Base-by-base conservation (phyloP, 192 early-diverging fungal genomes). In the Entophlyctis luteolus region DNA sequence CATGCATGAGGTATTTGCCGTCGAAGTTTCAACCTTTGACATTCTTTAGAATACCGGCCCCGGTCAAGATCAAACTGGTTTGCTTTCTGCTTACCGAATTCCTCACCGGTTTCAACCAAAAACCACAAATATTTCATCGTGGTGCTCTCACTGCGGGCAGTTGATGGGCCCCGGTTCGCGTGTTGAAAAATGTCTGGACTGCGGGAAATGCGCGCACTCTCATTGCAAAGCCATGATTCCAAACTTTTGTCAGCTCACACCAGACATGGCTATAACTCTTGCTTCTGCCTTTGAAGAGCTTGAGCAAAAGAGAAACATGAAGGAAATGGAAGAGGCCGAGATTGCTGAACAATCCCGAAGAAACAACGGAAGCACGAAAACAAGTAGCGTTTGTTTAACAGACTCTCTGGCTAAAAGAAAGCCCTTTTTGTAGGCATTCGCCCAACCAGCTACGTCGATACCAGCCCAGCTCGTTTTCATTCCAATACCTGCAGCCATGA, bases 131-230 rank as follows among this genome's bases (percentile, higher is more conserved):
- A 88, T 86, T 23, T 88, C 90, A 31, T 89, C 90, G 59, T 98
- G 96, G 96, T 98, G 96, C 74, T 87, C 82, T 55, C 96, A 98
- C 75, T 98, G 96, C 76, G 96, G 96, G 39, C 90, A 87, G 52
- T 90, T 83, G 27, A 46, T 79, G 28, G 57, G 79, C 4, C 72
- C 72, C n/a, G 79, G 79, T 32, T 37, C 63, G 22, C 76, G 76
- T 25, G 68, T 76, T 23, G 66, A 68, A 36, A 25, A 56, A 10
- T 83, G 81, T 55, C 31, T 60, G 14, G 81, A 81, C 35, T 83
- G 81, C 52, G 18, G 45, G 4, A 74, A 72, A 37, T 62, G 62
- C 37, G 23, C 55, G 12, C 81, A 83, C 65, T 59, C 52, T 23
- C 70, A 81, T 34, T 79, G 77, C 54, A 62, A 65, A 27, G 36